These are phyloP conservation scores for Stachybotrys chlorohalonatus DNA, from an alignment of 2,329 filamentous ascomycete species.

Conservation along the genomic window DNA sequence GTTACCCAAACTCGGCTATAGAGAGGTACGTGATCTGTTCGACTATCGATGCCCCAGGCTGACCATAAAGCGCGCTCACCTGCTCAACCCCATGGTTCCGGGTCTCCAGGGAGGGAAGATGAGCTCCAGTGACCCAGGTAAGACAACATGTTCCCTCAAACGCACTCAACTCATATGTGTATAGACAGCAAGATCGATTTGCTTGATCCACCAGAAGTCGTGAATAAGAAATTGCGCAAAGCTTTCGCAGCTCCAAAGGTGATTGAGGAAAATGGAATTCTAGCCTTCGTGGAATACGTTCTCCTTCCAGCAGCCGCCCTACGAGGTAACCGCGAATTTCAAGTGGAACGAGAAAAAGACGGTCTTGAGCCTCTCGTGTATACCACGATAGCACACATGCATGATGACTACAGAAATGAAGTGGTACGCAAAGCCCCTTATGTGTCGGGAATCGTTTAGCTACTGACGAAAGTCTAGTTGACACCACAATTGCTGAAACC, in stretches of 20 bases:
- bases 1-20: slow-evolving; percentile 79
- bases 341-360: slow-evolving; percentile 57
- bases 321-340: slow-evolving; percentile 52
- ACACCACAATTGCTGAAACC: slow-evolving; percentile 83
- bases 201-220: slow-evolving; percentile 66
- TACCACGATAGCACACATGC: slow-evolving; percentile 62
- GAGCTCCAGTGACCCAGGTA: slow-evolving; percentile 63
- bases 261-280: slow-evolving; percentile 76
- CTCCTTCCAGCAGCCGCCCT: slow-evolving; percentile 70
- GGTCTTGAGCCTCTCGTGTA: slow-evolving; percentile 68
- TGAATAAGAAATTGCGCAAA: slow-evolving; percentile 79
- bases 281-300: slow-evolving; percentile 81
- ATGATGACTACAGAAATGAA: slow-evolving; percentile 73
- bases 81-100: slow-evolving; percentile 69
- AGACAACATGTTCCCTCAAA: not conserved
- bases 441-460: not conserved
- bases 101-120: slow-evolving; percentile 82
- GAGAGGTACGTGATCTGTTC: slow-evolving; percentile 34
- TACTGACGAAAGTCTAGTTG: slow-evolving; percentile 31
- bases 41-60: not conserved
- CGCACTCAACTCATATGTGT: not conserved
- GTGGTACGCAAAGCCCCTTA: slow-evolving; percentile 42
- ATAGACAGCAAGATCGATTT: slow-evolving; percentile 84
- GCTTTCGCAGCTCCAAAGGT: slow-evolving; percentile 68
- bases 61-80: slow-evolving; percentile 23